Base-by-base conservation (phyloP, 805 yeast species). In the Ogataea nonfermentans region DNA sequence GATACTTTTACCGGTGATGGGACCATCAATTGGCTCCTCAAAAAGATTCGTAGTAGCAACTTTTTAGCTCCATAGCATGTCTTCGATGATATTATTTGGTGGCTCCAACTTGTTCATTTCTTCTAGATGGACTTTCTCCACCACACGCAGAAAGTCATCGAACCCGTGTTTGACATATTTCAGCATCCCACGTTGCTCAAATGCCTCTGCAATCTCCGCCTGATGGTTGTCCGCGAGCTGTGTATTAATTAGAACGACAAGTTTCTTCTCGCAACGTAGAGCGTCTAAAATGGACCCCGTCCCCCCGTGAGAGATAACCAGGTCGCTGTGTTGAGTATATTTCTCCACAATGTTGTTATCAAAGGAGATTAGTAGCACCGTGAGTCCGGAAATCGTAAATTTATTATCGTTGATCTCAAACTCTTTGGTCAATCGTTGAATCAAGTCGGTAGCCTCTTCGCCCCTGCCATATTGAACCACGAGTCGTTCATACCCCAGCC, bases 261-360 rank as follows among this genome's bases (percentile, higher is more conserved):
- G 63, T 16, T 73, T 76, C 54, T 77, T 81, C 1, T 62, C 38
- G 20, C 55, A 54, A 15, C 93, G 68, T 25, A 88, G 61, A 0
- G 85, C 72, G 53, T 91, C 99, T 19, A 93, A 60, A 6, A 91
- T 84, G 0, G 96, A 86, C 2, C 99, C 99, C 0, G 98, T 87
- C 1, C 84, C 84, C 0, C 95, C 97, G 58, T 93, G 98, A 0
- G 96, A 80, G 9, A 93, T 72, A 9, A 91, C 85, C 29, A 87
- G 49, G 35, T 78, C 78, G 2, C 80, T 67, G 1, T 55, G 26
- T 0, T 49, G 32, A 2, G 87, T 74, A 41, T 70, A 67, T 0
- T 60, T 52, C 3, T 51, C 54, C 17, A 77, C 64, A 26, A 64
- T 44, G 9, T 70, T 58, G 4, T 63, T 52, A 8, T 75, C 70